phyloP scores from a whole-genome alignment of 2,329 filamentous ascomycete species.

The Aulographum hederae region DNA sequence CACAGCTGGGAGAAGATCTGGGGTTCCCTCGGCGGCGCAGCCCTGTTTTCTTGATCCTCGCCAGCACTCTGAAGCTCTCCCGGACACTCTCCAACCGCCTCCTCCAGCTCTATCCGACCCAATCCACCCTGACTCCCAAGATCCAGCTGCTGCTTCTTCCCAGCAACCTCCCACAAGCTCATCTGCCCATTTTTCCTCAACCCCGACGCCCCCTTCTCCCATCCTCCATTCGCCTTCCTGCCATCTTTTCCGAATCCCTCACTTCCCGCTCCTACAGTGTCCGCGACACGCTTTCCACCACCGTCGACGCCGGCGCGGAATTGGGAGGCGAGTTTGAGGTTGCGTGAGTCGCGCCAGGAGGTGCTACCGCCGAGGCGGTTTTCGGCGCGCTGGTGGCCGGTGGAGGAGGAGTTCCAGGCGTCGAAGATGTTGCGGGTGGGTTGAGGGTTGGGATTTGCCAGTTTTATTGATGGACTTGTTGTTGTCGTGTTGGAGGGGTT shows the following conservation, averaged over 20 bases:
- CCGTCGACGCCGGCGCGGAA: slow-evolving; percentile 31
- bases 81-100: background rate
- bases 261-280: slow-evolving; percentile 47
- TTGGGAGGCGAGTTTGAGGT: slow-evolving; percentile 50
- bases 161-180: slow-evolving; percentile 17
- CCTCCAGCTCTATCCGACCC: background rate
- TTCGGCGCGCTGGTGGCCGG: slow-evolving; percentile 65
- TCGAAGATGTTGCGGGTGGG: slow-evolving; percentile 30
- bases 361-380: slow-evolving; percentile 41
- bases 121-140: slow-evolving; percentile 3
- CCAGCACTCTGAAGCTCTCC: background rate
- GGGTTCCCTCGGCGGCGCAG: background rate
- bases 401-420: slow-evolving; percentile 54
- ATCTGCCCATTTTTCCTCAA: slow-evolving; percentile 29
- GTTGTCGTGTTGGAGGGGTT: too few relatives aligned
- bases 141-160: slow-evolving; percentile 4
- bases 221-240: slow-evolving; percentile 33
- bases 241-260: slow-evolving; percentile 33
- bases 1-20: slow-evolving; percentile 52
- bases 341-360: slow-evolving; percentile 55
- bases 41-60: background rate
- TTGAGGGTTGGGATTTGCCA: slow-evolving; percentile 7
- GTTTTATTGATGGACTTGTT: too few relatives aligned
- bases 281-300: slow-evolving; percentile 37
- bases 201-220: slow-evolving; percentile 26